Conservation (phyloP, 2,329 filamentous ascomycete genomes). For the Fusarium duplospermum region DNA sequence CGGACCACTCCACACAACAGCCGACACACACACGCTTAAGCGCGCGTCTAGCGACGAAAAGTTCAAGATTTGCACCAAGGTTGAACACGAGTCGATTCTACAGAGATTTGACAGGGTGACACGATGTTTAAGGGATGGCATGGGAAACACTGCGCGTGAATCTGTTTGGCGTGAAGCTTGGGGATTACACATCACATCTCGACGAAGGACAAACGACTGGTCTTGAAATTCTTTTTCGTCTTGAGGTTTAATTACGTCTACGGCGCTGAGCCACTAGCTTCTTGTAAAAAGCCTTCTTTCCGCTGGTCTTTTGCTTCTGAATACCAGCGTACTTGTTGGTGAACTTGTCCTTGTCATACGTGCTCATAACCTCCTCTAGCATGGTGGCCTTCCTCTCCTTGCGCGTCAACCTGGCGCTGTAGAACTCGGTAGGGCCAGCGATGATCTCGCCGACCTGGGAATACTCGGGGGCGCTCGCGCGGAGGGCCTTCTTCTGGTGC, state of each 20-base stretch:
- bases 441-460: slow-evolving; percentile 91
- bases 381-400: slow-evolving; percentile 90
- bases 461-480: slow-evolving; percentile 76
- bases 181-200: too few species aligned
- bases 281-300: slow-evolving; percentile 91
- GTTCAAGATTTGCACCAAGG: neutral
- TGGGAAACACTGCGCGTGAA: neutral
- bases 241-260: slow-evolving; percentile 38
- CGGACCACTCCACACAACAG: slow-evolving; percentile 25
- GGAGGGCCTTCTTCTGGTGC: slow-evolving; percentile 90
- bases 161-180: too few species aligned
- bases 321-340: slow-evolving; percentile 90
- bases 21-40: slow-evolving; percentile 12
- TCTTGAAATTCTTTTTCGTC: neutral
- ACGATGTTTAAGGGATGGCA: neutral
- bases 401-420: slow-evolving; percentile 81
- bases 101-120: neutral
- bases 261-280: slow-evolving; percentile 68
- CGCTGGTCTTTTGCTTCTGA: slow-evolving; percentile 83
- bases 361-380: slow-evolving; percentile 79
- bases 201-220: too few species aligned
- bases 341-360: slow-evolving; percentile 72
- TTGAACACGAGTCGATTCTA: neutral
- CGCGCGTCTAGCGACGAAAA: slow-evolving; percentile 17
- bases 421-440: slow-evolving; percentile 89